Percentiles rank a stretch among this genome's conserved stretches.
Evolutionary conservation across 2,329 filamentous ascomycete genomes (phyloP).

Genomic region (Penicillium sp.): DNA sequence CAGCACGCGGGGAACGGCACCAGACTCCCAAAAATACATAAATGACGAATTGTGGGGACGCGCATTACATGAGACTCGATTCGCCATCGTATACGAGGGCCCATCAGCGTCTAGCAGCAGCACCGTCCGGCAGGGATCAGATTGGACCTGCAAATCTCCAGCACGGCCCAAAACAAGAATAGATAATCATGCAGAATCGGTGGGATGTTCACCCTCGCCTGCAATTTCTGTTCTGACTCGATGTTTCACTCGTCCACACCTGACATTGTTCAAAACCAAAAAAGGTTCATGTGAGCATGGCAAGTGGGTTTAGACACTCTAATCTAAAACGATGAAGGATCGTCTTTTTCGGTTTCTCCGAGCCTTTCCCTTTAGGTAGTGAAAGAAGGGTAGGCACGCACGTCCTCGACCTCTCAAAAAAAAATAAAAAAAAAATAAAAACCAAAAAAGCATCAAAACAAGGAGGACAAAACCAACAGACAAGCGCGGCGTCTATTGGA

Average conservation of each 20-base stretch:
- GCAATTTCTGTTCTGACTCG: constrained; percentile 15
- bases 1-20: constrained; percentile 2
- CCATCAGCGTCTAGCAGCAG: not conserved
- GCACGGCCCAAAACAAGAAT: not conserved
- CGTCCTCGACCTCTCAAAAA: not conserved
- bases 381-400: not conserved
- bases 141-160: constrained; percentile 12
- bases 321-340: not conserved
- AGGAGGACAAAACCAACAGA: constrained; percentile 21
- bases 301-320: not conserved
- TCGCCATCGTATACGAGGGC: not conserved
- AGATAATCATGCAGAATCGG: constrained; percentile 20
- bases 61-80: not conserved
- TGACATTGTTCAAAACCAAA: not conserved
- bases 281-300: not conserved
- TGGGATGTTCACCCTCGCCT: constrained; percentile 3
- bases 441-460: too few relatives aligned
- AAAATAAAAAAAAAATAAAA: not conserved
- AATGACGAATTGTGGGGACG: constrained; percentile 22
- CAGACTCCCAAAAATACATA: not conserved
- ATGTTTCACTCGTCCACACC: constrained; percentile 7
- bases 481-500: constrained; percentile 27
- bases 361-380: not conserved
- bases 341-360: not conserved
- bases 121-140: constrained; percentile 11